These are phyloP conservation scores for Selaginella moellendorffii DNA, from an alignment of 75 land plant genomes.

Conservation along the genomic window DNA sequence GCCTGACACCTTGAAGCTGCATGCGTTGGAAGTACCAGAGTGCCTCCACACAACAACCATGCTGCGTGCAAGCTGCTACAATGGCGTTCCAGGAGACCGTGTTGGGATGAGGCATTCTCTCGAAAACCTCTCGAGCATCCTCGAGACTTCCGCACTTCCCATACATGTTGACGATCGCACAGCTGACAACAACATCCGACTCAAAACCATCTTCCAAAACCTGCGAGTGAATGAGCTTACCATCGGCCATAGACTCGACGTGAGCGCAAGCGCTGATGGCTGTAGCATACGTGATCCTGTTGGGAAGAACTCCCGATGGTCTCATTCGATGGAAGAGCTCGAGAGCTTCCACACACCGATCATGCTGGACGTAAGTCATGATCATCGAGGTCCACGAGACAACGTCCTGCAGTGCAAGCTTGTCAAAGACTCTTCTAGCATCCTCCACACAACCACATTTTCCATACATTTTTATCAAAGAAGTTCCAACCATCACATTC, in stretches of 20 bases:
- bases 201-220: not conserved
- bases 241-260: not conserved
- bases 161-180: not conserved
- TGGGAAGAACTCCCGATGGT: conserved; percentile 1
- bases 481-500: conserved; percentile 14
- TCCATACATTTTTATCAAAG: conserved; percentile 28
- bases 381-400: conserved; percentile 42
- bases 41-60: not conserved
- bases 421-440: conserved; percentile 41
- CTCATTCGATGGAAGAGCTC: conserved; percentile 24
- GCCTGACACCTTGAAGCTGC: not conserved
- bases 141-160: not conserved
- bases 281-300: conserved; percentile 28
- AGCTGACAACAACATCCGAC: not conserved
- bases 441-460: conserved; percentile 15
- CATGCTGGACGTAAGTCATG: conserved; percentile 28
- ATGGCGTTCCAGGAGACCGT: not conserved
- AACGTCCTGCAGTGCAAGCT: conserved; percentile 27
- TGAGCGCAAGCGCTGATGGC: conserved; percentile 17
- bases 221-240: not conserved
- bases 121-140: not conserved
- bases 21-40: not conserved
- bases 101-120: not conserved
- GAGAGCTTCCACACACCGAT: conserved; percentile 12
- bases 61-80: not conserved